A percentile compares a stretch with the other conserved stretches of the same genome.
Conservation (phyloP, 2,329 filamentous ascomycete genomes). For the Apiospora arundinis region DNA sequence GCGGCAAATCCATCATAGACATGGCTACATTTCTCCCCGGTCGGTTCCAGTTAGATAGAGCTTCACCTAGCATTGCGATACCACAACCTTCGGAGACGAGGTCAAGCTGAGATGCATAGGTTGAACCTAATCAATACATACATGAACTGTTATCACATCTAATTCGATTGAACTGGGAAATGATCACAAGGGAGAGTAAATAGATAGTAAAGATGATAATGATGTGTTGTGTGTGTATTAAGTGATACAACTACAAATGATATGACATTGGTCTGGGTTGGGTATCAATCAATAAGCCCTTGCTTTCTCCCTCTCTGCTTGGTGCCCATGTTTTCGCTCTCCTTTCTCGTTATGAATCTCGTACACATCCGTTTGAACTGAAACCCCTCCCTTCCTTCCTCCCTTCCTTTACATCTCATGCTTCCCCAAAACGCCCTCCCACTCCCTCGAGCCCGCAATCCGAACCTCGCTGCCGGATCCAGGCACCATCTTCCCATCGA, state of each 20-base stretch:
- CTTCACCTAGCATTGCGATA: slow-evolving; percentile 23
- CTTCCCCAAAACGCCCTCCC: slow-evolving; percentile 60
- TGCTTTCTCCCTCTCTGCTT: neutral
- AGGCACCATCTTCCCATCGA: slow-evolving; percentile 51
- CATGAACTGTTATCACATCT: neutral
- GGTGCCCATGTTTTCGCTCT: slow-evolving; percentile 4
- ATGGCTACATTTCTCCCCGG: neutral
- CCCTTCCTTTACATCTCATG: slow-evolving; percentile 34
- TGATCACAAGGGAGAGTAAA: too few species aligned
- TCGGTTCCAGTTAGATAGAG: neutral
- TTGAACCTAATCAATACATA: slow-evolving; percentile 2
- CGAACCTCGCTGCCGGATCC: slow-evolving; percentile 50
- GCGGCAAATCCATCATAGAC: neutral
- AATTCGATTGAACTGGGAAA: neutral
- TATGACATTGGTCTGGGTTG: slow-evolving; percentile 24
- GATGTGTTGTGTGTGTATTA: neutral
- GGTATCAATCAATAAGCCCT: slow-evolving; percentile 25
- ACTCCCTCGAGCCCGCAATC: slow-evolving; percentile 60
- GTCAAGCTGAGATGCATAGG: slow-evolving; percentile 25
- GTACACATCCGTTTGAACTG: slow-evolving; percentile 18
- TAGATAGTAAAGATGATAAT: neutral
- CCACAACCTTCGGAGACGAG: slow-evolving; percentile 30
- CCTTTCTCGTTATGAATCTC: neutral
- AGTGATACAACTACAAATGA: slow-evolving; percentile 24
- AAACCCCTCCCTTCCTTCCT: neutral